Percentiles rank a stretch among this genome's conserved stretches.
These are phyloP conservation scores for Amauroascus niger DNA, from an alignment of 2,329 filamentous ascomycete genomes.

Conservation along the genomic window DNA sequence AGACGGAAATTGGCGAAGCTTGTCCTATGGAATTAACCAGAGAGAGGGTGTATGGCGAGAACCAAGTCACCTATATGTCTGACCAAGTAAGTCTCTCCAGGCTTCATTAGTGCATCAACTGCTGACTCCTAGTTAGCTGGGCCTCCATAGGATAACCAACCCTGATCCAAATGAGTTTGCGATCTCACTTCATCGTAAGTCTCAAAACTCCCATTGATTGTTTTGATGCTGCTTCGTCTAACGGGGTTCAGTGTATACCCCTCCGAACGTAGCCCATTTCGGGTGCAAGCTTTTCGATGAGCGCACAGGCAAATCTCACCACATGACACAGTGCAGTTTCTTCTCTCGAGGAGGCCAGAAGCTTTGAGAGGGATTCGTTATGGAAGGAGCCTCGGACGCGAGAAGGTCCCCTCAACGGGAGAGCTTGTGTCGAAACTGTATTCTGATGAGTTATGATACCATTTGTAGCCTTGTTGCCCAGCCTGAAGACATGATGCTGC, in stretches of 20 bases:
- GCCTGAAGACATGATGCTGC: background rate
- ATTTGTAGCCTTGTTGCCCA: conserved; percentile 4
- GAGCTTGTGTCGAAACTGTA: background rate
- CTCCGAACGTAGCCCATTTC: conserved; percentile 73
- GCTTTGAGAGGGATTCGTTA: conserved; percentile 17
- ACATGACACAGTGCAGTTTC: conserved; percentile 61
- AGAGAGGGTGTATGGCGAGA: conserved; percentile 57
- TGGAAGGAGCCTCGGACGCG: background rate
- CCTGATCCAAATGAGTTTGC: conserved; percentile 61
- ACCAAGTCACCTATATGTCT: conserved; percentile 81
- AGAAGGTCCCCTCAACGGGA: background rate
- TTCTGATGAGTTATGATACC: conserved; percentile 10
- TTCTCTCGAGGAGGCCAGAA: conserved; percentile 51
- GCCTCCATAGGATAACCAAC: conserved; percentile 75
- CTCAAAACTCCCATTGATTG: background rate
- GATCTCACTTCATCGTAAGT: conserved; percentile 67
- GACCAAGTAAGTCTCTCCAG: conserved; percentile 45
- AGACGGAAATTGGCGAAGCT: conserved; percentile 37
- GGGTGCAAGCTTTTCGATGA: conserved; percentile 77
- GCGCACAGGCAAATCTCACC: conserved; percentile 61
- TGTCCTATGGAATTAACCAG: conserved; percentile 55
- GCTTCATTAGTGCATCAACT: background rate
- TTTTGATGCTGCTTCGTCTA: background rate
- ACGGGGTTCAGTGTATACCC: conserved; percentile 56
- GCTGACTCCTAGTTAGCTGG: conserved; percentile 46